These are phyloP conservation scores for Sicyos edulis DNA, from an alignment of 306 rosid genomes.

Conservation along the genomic window DNA sequence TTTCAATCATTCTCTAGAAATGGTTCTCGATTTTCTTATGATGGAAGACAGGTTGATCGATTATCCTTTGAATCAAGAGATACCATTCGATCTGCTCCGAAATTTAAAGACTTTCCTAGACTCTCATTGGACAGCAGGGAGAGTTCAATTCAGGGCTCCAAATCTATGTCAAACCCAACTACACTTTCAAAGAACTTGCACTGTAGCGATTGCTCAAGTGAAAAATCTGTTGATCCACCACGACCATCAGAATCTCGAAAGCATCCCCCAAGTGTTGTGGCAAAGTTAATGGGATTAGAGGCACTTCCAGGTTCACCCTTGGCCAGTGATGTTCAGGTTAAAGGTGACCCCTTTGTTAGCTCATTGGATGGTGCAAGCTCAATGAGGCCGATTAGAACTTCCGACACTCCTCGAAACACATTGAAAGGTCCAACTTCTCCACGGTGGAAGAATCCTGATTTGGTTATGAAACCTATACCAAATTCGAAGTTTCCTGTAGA, in stretches of 20 bases:
- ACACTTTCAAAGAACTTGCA: conserved; percentile 29
- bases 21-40: conserved; percentile 56
- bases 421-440: conserved; percentile 72
- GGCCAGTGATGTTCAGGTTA: conserved; percentile 23
- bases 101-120: conserved; percentile 65
- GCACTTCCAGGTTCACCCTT: conserved; percentile 53
- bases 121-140: conserved; percentile 79
- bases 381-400: conserved; percentile 40
- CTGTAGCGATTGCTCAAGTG: conserved; percentile 33
- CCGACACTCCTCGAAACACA: conserved; percentile 40
- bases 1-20: conserved; percentile 47
- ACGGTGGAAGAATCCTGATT: conserved; percentile 56
- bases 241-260: conserved; percentile 37
- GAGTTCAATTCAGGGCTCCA: conserved; percentile 37
- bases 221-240: conserved; percentile 31
- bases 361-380: conserved; percentile 38
- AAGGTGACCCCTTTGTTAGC: conserved; percentile 32
- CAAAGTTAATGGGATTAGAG: conserved; percentile 92
- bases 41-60: conserved; percentile 54
- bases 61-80: conserved; percentile 73
- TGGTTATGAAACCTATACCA: conserved; percentile 73
- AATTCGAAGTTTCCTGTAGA: conserved; percentile 77
- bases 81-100: conserved; percentile 43
- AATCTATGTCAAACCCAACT: conserved; percentile 34
- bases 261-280: conserved; percentile 85